Conservation (phyloP, 2,329 filamentous ascomycete genomes). For the Neofusicoccum ribis region DNA sequence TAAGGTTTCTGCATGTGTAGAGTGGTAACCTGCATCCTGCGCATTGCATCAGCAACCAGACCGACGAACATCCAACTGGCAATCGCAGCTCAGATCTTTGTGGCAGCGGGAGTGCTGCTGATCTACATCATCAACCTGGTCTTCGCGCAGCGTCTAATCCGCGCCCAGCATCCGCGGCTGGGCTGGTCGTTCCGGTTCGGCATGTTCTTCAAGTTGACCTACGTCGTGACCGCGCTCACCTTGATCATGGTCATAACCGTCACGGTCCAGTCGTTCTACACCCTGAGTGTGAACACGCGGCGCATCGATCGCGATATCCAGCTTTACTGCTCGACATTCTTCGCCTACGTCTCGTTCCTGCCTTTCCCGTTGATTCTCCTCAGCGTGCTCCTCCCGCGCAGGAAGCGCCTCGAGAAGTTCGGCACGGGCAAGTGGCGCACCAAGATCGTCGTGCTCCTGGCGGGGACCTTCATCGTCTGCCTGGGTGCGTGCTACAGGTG, state of each 20-base stretch:
- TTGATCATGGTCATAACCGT: slow-evolving; percentile 67
- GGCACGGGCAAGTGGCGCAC: slow-evolving; percentile 66
- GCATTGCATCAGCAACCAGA: slow-evolving; percentile 34
- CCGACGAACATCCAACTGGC: slow-evolving; percentile 48
- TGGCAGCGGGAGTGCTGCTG: slow-evolving; percentile 71
- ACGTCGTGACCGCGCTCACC: slow-evolving; percentile 57
- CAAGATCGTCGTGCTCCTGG: slow-evolving; percentile 66
- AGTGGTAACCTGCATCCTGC: slow-evolving; percentile 41
- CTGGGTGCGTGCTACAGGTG: slow-evolving; percentile 70
- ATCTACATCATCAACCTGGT: slow-evolving; percentile 78
- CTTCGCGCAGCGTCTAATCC: slow-evolving; percentile 72
- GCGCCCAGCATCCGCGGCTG: slow-evolving; percentile 68
- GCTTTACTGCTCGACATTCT: slow-evolving; percentile 61
- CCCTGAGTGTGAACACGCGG: slow-evolving; percentile 54
- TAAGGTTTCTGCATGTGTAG: slow-evolving; percentile 48
- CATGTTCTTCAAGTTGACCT: slow-evolving; percentile 58
- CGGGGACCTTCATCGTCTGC: slow-evolving; percentile 60
- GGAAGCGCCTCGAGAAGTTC: slow-evolving; percentile 54
- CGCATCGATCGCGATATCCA: slow-evolving; percentile 63
- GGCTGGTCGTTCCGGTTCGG: slow-evolving; percentile 65
- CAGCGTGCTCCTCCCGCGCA: slow-evolving; percentile 49
- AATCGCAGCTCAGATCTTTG: slow-evolving; percentile 66
- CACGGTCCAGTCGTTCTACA: slow-evolving; percentile 67
- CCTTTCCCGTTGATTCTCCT: slow-evolving; percentile 59
- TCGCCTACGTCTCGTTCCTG: slow-evolving; percentile 66